Conservation (phyloP, 2,329 filamentous ascomycete species). For the Polychaeton citri region DNA sequence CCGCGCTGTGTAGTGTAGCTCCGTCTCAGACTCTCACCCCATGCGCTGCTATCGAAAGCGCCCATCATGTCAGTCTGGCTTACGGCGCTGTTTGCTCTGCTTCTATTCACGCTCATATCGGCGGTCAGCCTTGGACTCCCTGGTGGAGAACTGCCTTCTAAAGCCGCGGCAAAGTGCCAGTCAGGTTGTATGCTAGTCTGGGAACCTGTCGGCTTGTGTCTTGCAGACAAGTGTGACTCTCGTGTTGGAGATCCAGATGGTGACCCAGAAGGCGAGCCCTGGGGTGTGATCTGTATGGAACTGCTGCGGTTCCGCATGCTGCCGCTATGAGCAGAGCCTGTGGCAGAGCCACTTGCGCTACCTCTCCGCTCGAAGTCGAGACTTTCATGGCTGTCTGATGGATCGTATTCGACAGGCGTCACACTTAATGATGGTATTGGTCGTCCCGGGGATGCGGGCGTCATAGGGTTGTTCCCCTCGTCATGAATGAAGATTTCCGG, state of each 20-base stretch:
- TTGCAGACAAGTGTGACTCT: slow-evolving; percentile 8
- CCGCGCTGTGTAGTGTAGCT: slow-evolving; percentile 59
- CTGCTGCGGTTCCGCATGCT: slow-evolving; percentile 14
- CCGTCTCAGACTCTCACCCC: slow-evolving; percentile 82
- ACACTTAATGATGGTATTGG: slow-evolving; percentile 17
- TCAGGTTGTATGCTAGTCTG: slow-evolving; percentile 22
- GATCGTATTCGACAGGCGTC: slow-evolving; percentile 18
- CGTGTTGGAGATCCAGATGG: slow-evolving; percentile 2
- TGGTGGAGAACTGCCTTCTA: slow-evolving; percentile 22
- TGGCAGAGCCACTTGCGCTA: slow-evolving; percentile 2
- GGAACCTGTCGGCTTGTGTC: slow-evolving; percentile 13
- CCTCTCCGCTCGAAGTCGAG: slow-evolving; percentile 8
- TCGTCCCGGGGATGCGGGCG: slow-evolving; percentile 17
- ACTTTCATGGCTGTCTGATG: slow-evolving; percentile 20
- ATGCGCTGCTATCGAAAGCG: slow-evolving; percentile 77
- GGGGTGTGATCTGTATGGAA: slow-evolving; percentile 14
- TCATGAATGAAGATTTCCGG: slow-evolving; percentile 87
- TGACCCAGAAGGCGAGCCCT: slow-evolving; percentile 5
- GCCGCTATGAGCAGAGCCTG: background rate
- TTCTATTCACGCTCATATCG: slow-evolving; percentile 27
- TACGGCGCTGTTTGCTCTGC: slow-evolving; percentile 54
- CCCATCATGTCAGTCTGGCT: slow-evolving; percentile 67
- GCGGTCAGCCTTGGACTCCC: slow-evolving; percentile 10
- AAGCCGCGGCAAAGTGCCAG: slow-evolving; percentile 34
- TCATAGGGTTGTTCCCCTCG: slow-evolving; percentile 41